Base-by-base conservation (phyloP, 2,329 filamentous ascomycete species). In the Rhynchosporium graminicola region DNA sequence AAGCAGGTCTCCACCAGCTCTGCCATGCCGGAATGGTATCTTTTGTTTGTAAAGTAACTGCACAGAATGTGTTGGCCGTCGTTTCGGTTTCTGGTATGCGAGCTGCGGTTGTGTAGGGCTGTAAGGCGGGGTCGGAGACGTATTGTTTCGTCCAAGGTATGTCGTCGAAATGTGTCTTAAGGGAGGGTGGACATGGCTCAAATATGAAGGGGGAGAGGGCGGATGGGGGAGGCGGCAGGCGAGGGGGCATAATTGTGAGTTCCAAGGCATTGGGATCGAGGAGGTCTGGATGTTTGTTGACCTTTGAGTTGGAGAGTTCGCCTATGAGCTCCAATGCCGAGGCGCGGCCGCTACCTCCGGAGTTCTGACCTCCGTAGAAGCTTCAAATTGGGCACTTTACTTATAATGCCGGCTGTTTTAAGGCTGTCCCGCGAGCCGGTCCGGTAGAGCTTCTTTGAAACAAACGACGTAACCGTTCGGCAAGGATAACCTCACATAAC, bases 11-110 rank as follows among this genome's bases (percentile, higher is more conserved):
- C 28, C 62, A 63, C 46, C 72, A 69, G 3, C 45, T 59, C 60
- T 72, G 70, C 61, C 63, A 67, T 1, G 60, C 65, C 3, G 48
- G 13, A 1, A 73, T 69, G 0, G 69, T 71, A 12, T 67, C 64
- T 26, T 59, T 28, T 12, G 59, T 67, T 5, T 61, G 47, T 13
- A 71, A 38, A 2, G 68, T 70, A 12, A 47, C 60, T 5, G 60
- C 59, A 12, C 65, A 60, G 29, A 71, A 67, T 1, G 70, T 63
- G 43, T 69, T 63, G 15, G 40, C 46, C 3, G 56, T 61, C 36
- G 57, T 61, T 10, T 43, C 8, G 9, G 38, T 26, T 38, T 51
- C 59, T 9, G 9, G 20, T 15, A 48, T 46, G 43, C 66, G 57
- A 3, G 57, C 56, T 33, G 29, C 36, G 38, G 58, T 62, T 9